Evolutionary conservation across 441 rosid genomes (phyloP).

Genomic region (Erodium trifolium): DNA sequence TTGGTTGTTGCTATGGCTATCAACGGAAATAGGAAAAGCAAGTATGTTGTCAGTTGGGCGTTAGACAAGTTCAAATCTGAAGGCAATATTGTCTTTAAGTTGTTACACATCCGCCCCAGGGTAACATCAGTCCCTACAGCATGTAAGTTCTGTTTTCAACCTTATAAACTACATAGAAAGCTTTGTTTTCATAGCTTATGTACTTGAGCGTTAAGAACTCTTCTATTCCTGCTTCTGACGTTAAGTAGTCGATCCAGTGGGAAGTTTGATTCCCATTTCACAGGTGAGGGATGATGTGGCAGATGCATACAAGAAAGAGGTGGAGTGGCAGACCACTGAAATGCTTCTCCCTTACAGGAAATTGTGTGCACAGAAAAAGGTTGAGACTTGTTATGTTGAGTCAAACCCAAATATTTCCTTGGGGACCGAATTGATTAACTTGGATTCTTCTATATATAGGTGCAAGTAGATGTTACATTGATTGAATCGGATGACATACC

Average conservation of each 20-base stretch:
- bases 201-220: background rate
- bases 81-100: constrained; percentile 41
- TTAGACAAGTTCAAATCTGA: constrained; percentile 57
- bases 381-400: constrained; percentile 15
- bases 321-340: constrained; percentile 45
- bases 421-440: background rate
- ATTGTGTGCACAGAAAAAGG: constrained; percentile 58
- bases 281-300: constrained; percentile 76
- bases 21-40: constrained; percentile 53
- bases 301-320: constrained; percentile 52
- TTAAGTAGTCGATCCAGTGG: constrained; percentile 39
- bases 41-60: constrained; percentile 59
- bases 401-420: constrained; percentile 2
- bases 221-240: constrained; percentile 7
- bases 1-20: constrained; percentile 51
- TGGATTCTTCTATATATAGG: constrained; percentile 31
- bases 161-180: background rate
- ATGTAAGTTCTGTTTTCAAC: constrained; percentile 35
- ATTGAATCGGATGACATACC: constrained; percentile 64
- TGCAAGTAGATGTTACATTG: constrained; percentile 41
- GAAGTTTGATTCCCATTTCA: constrained; percentile 51
- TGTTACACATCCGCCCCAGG: constrained; percentile 57
- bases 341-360: constrained; percentile 60
- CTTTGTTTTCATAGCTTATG: constrained; percentile 3
- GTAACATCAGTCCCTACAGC: constrained; percentile 62